A percentile compares a stretch with the other conserved stretches of the same genome.
Evolutionary conservation across 225 moss, liverwort and hornwort species (phyloP).

Genomic region (Asterella californica): DNA sequence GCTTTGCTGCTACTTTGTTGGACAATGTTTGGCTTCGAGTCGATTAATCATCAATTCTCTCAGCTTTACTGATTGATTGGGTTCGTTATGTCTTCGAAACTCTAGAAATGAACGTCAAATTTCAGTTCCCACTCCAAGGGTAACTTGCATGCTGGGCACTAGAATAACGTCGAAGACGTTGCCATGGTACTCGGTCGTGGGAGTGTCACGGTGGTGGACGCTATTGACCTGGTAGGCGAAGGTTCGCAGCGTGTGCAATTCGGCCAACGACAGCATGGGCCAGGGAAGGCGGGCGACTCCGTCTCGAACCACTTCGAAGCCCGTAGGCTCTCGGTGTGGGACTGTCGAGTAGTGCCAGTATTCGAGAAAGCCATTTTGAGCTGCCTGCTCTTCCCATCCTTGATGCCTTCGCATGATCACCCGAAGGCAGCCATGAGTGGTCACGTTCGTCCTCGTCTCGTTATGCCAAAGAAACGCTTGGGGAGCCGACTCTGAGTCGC

Average conservation of each 20-base stretch:
- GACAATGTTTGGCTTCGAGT: too few relatives aligned
- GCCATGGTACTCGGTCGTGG: neutral
- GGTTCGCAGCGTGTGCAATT: neutral
- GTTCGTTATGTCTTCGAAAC: too few relatives aligned
- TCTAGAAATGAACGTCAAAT: too few relatives aligned
- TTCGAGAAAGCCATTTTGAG: slow-evolving; percentile 4
- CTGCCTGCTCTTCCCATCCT: slow-evolving; percentile 21
- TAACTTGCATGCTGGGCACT: neutral
- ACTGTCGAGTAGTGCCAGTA: slow-evolving; percentile 19
- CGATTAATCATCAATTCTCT: too few relatives aligned
- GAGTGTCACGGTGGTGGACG: slow-evolving; percentile 16
- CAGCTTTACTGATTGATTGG: too few relatives aligned
- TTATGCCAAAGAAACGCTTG: slow-evolving; percentile 18
- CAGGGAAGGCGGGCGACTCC: slow-evolving; percentile 16
- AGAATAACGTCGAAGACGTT: slow-evolving; percentile 17
- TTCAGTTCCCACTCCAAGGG: neutral
- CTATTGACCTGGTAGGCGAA: slow-evolving; percentile 20
- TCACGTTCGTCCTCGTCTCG: slow-evolving; percentile 15
- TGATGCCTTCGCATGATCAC: slow-evolving; percentile 12
- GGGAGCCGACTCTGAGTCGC: neutral
- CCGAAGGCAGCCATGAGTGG: slow-evolving; percentile 11
- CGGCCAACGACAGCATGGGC: slow-evolving; percentile 14
- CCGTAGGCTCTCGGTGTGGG: neutral
- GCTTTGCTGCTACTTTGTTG: too few relatives aligned
- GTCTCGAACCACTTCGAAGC: slow-evolving; percentile 14